Base-by-base conservation (phyloP, 805 yeast genomes). In the Groenewaldozyma tartarivorans region DNA sequence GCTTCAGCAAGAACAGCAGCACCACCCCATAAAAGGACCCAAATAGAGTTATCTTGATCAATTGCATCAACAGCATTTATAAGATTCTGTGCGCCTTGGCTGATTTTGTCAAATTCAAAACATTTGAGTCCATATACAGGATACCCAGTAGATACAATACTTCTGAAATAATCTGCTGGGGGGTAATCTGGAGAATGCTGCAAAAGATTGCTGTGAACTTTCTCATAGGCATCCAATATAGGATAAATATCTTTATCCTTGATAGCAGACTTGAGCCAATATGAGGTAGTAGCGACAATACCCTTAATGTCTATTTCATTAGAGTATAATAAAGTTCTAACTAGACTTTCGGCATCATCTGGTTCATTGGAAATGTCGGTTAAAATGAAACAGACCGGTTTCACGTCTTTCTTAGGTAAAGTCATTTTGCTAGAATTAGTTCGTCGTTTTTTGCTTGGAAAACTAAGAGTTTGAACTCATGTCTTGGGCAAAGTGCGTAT, bases 271-370 rank as follows among this genome's bases (percentile, higher is more conserved):
- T 31, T 31, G 19, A 31, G n/a, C 34, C 34, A 31, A 6, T 16
- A 17, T 5, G 34, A 31, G 34, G 15, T 31, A 19, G 34, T 31
- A 7, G 34, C 34, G 6, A 19, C 34, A 7, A 31, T 7, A 5
- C 34, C 34, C n/a, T 16, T 19, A 6, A 31, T 31, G 34, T 31
- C 17, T 31, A 31, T 31, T 13, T 31, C 34, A 13, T 31, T 31
- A 9, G 34, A 31, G n/a, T 31, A 31, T 17, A 31, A 19, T 31
- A 31, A 13, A 16, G 17, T 7, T 7, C 34, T 17, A 31, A 31
- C 17, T 7, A 31, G 34, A 19, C 34, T 31, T 19, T 31, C 34
- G 34, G 34, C 34, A 13, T 31, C 34, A 31, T 31, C 34, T 31
- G 34, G 34, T 13, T 31, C 34, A 13, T 31, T 31, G n/a, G 19